Evolutionary conservation across 208 protist species (phyloP), one percentile per base, ranked within the genome.

Genomic region (Histomonas meleagridis): DNA sequence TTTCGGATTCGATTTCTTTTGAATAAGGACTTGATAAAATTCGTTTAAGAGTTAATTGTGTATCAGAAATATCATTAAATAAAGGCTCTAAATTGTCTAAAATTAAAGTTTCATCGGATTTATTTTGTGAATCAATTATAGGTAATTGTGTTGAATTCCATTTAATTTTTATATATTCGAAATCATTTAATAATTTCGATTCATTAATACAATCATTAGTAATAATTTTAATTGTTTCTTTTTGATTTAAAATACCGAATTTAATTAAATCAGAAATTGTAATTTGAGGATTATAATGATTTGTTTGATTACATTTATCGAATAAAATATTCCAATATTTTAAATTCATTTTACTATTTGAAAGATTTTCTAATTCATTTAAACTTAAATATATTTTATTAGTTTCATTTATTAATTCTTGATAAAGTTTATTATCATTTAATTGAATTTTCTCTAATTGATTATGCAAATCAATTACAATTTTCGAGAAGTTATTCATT

Each of bases 151-250:
- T 46, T 86, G 51, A 40, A 28, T 46, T 48, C 76, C 76, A 86
- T 10, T 86, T 43, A 9, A 46, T 48, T 38, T 43, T 51, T 5
- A 86, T 86, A 12, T 86, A 55, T 14, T 32, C n/a, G 28, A 86
- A 86, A 16, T 86, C 46, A 32, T 32, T 48, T 5, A 43, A 26
- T 14, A 86, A 46, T n/a, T 43, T 26, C 38, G 46, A 86, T 86
- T 86, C 76, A 32, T n/a, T n/a, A 38, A 55, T 32, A 12, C 46
- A 51, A 53, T 12, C 55, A 16, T 16, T 51, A 18, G 76, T 55
- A 38, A 86, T 86, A 55, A n/a, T 55, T 10, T 86, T 14, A 28
- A 86, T 86, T 48, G 51, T 86, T 38, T 86, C 76, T 55, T 86
- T 86, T 38, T 86, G 40, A 32, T 40, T 2, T 7, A 86, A 28